Evolutionary conservation across 2,329 filamentous ascomycete species (phyloP), one percentile per base, ranked within the genome.

Genomic region (Sclerotinia subarctica): DNA sequence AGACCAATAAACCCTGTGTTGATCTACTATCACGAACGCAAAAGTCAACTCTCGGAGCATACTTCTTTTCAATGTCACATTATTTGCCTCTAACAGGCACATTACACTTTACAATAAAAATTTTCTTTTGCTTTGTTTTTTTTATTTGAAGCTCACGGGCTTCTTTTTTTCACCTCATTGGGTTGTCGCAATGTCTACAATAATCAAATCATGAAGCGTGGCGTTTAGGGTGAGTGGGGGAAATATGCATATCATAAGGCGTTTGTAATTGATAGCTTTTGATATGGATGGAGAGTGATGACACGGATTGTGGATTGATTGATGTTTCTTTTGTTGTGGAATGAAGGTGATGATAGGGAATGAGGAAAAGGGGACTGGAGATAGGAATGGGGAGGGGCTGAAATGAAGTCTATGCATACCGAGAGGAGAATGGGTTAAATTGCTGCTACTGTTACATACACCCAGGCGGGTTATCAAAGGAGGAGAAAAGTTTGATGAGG

Each of bases 1-100:
- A 38, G 46, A 51, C 49, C 46, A n/a, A 49, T 62, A 6, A 62
- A 21, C 29, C 15, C 44, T 11, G 42, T 24, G 11, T 21, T 49
- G 38, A 35, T 19, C n/a, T 51, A 11, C 21, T 51, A 49, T 24
- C 26, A 11, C 46, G 8, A 60, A 51, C 5, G 17, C 5, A 24
- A 2, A 26, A 38, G 13, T 62, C 46, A 26, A 49, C 29, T 21
- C 17, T 24, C 26, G 58, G 29, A 32, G 47, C n/a, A 47, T n/a
- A 57, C n/a, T 65, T 35, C 63, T 57, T 58, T 65, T 47, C 63
- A 57, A 65, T 65, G 51, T 65, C 63, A 65, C 47, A 38, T 65
- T 57, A 65, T 65, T 65, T 65, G 63, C 63, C 51, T 65, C 15
- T n/a, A 17, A 15, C 3, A 26, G 63, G 63, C 51, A 57, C 38